Evolutionary conservation across 805 yeast genomes (phyloP).

Genomic region (Yamadazyma nakazawae): DNA sequence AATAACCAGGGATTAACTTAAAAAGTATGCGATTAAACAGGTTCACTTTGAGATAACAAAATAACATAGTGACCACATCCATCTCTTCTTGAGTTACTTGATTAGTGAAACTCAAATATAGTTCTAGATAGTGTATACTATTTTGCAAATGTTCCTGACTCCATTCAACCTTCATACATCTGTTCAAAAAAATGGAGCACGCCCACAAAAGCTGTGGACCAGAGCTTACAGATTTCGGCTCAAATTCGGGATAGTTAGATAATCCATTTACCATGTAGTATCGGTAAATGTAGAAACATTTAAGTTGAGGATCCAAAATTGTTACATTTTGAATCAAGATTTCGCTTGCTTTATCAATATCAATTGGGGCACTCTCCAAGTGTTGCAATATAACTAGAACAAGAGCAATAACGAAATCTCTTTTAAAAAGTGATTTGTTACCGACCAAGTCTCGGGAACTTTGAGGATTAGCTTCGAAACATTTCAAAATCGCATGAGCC

Average conservation of each 20-base stretch:
- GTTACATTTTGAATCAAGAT: background rate
- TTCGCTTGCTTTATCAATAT: background rate
- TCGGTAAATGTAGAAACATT: conserved; percentile 1
- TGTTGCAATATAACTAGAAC: background rate
- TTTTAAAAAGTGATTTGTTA: background rate
- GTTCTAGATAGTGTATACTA: conserved; percentile 13
- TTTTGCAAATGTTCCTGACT: conserved; percentile 12
- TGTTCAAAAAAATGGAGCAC: conserved; percentile 23
- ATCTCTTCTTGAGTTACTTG: conserved; percentile 21
- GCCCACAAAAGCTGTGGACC: conserved; percentile 10
- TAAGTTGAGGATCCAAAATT: conserved; percentile 1
- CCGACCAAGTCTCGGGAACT: background rate
- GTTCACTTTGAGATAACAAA: conserved; percentile 24
- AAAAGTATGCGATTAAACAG: conserved; percentile 9
- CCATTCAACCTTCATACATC: conserved; percentile 20
- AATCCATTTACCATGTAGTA: conserved; percentile 5
- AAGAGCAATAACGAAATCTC: background rate
- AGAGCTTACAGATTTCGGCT: background rate
- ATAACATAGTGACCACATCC: conserved; percentile 22
- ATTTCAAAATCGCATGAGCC: conserved; percentile 3
- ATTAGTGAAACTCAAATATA: conserved; percentile 8
- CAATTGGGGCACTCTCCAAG: background rate
- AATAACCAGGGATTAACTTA: background rate
- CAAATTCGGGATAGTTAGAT: conserved; percentile 1
- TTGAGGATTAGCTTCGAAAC: background rate